Evolutionary conservation across 371 early-diverging fungal genomes (phyloP).

Genomic region (Actinomortierella wolfii): DNA sequence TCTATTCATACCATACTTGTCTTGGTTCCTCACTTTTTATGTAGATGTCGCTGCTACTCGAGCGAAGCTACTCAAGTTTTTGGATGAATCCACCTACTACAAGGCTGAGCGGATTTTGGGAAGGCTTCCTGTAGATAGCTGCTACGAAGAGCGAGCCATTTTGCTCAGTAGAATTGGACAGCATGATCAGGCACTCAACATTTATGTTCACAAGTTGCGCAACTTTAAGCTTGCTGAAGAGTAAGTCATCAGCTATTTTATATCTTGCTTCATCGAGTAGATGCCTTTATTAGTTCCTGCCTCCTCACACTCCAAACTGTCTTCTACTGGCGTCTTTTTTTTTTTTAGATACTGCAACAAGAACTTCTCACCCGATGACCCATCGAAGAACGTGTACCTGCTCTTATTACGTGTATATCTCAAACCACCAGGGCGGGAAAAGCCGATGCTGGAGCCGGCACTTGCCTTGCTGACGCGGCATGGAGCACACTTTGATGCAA

Average conservation of each 20-base stretch:
- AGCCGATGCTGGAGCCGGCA: conserved; percentile 64
- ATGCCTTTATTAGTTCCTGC: not conserved
- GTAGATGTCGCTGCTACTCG: conserved; percentile 32
- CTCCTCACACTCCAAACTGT: not conserved
- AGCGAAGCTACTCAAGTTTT: conserved; percentile 61
- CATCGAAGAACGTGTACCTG: conserved; percentile 67
- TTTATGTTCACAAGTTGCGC: conserved; percentile 79
- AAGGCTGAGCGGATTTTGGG: conserved; percentile 78
- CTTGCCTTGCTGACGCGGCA: conserved; percentile 68
- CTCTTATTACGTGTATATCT: conserved; percentile 68
- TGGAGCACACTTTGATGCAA: conserved; percentile 72
- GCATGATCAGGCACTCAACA: conserved; percentile 85
- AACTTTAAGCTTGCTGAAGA: conserved; percentile 80
- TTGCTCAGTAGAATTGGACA: conserved; percentile 83
- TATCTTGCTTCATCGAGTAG: conserved; percentile 5
- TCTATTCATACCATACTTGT: not conserved
- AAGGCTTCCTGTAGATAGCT: conserved; percentile 75
- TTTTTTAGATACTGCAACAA: conserved; percentile 71
- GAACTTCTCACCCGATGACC: conserved; percentile 61
- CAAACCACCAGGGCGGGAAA: conserved; percentile 55
- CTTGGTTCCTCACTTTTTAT: not conserved
- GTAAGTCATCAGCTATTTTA: conserved; percentile 42
- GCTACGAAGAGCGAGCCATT: conserved; percentile 85
- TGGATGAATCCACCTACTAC: conserved; percentile 71
- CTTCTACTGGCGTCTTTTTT: not conserved